Evolutionary conservation across 768 basidiomycete genomes (phyloP).

Genomic region (Candolleomyces aberdarensis): DNA sequence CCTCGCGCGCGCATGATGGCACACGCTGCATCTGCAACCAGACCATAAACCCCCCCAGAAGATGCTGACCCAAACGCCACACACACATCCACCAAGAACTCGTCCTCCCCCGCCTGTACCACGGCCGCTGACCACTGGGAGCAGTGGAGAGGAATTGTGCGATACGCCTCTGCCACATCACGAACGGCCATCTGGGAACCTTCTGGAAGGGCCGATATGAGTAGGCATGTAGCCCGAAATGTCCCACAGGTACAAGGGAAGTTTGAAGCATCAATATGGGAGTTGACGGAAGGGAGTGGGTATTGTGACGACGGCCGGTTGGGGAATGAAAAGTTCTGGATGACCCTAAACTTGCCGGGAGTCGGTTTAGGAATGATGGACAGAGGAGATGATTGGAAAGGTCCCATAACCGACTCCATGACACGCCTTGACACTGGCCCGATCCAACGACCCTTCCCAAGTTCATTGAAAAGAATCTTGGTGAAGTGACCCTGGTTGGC

Average conservation of each 20-base stretch:
- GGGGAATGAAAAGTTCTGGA: conserved; percentile 37
- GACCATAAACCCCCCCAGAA: conserved; percentile 22
- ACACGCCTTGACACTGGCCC: conserved; percentile 23
- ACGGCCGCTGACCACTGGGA: conserved; percentile 37
- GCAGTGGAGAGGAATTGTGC: conserved; percentile 26
- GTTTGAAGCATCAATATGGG: conserved; percentile 24
- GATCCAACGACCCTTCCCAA: conserved; percentile 22
- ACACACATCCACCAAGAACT: conserved; percentile 22
- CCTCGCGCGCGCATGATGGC: conserved; percentile 22
- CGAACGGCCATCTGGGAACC: conserved; percentile 30
- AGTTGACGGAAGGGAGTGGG: conserved; percentile 29
- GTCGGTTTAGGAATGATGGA: conserved; percentile 33
- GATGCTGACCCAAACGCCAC: conserved; percentile 22
- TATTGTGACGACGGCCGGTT: neutral
- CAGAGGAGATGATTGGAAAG: conserved; percentile 36
- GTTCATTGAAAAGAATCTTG: conserved; percentile 18
- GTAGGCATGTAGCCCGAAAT: conserved; percentile 27
- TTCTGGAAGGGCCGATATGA: conserved; percentile 31
- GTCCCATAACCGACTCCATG: conserved; percentile 26
- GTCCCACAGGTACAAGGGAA: conserved; percentile 44
- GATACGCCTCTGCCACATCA: conserved; percentile 39
- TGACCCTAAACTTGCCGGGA: conserved; percentile 24
- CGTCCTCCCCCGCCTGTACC: conserved; percentile 17
- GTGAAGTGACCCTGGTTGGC: conserved; percentile 8
- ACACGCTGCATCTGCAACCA: conserved; percentile 18